phyloP scores from a whole-genome alignment of 805 yeast species.

The Candida manassasensis region DNA sequence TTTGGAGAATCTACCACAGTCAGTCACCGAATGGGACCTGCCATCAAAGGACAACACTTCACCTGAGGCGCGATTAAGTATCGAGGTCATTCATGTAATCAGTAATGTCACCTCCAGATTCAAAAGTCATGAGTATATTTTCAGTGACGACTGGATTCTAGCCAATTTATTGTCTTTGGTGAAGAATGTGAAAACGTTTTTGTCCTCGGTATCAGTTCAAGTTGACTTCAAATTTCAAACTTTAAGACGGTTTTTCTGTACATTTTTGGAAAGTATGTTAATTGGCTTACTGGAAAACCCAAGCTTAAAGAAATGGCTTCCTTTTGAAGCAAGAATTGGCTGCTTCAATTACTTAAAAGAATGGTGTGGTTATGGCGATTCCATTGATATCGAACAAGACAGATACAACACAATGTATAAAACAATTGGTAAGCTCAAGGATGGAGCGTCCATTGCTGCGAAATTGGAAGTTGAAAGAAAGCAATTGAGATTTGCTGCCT shows the following conservation, averaged over 20 bases:
- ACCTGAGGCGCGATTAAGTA: slow-evolving; percentile 47
- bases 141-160: slow-evolving; percentile 65
- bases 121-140: slow-evolving; percentile 41
- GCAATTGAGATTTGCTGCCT: slow-evolving; percentile 62
- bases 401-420: slow-evolving; percentile 58
- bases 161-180: slow-evolving; percentile 58
- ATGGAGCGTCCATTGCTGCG: slow-evolving; percentile 54
- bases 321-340: slow-evolving; percentile 79
- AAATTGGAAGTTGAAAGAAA: slow-evolving; percentile 76
- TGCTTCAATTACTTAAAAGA: slow-evolving; percentile 80
- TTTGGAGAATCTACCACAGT: slow-evolving; percentile 66
- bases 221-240: slow-evolving; percentile 66
- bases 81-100: slow-evolving; percentile 76
- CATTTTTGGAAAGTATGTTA: slow-evolving; percentile 72
- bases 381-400: slow-evolving; percentile 54
- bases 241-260: slow-evolving; percentile 78
- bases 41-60: slow-evolving; percentile 26
- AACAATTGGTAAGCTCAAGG: slow-evolving; percentile 34
- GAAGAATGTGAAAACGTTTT: slow-evolving; percentile 55
- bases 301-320: slow-evolving; percentile 54
- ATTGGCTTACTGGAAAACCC: slow-evolving; percentile 43
- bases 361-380: slow-evolving; percentile 91
- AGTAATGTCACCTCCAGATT: slow-evolving; percentile 64
- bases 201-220: slow-evolving; percentile 56
- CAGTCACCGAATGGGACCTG: slow-evolving; percentile 46